These are phyloP conservation scores for Phytopythium sindhum DNA, from an alignment of 352 stramenopile genomes.

Conservation along the genomic window DNA sequence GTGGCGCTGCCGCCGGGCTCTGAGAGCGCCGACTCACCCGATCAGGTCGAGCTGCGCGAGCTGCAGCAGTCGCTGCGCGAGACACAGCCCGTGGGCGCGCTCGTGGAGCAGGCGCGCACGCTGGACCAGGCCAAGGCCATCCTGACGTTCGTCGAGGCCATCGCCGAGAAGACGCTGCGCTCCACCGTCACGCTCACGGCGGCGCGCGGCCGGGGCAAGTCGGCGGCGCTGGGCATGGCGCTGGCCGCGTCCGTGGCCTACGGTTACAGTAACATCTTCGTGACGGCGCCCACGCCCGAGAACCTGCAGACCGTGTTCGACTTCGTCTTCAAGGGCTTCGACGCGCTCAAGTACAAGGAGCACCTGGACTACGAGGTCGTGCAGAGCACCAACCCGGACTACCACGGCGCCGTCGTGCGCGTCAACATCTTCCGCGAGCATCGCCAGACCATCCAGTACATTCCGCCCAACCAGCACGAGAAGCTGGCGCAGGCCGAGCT, in stretches of 20 bases:
- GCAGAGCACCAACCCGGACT: constrained; percentile 84
- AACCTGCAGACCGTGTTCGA: constrained; percentile 99
- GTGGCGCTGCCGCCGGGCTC: constrained; percentile 71
- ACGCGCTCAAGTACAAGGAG: constrained; percentile 93
- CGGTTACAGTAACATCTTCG: constrained; percentile 94
- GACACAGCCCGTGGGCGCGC: constrained; percentile 93
- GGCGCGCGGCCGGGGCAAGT: constrained; percentile 92
- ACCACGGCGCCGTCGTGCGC: constrained; percentile 88
- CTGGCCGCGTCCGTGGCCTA: constrained; percentile 81
- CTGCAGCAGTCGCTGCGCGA: constrained; percentile 95
- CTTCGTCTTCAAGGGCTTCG: constrained; percentile 96
- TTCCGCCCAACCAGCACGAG: constrained; percentile 91
- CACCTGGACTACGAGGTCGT: constrained; percentile 98
- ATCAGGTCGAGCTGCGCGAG: constrained; percentile 90
- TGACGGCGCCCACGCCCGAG: constrained; percentile 97
- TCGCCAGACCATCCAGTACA: constrained; percentile 98
- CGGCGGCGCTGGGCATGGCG: constrained; percentile 95
- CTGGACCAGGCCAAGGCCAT: constrained; percentile 95
- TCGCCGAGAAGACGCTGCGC: constrained; percentile 94
- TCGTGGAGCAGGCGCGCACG: constrained; percentile 95
- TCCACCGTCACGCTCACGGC: constrained; percentile 96
- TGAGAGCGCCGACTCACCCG: constrained; percentile 50
- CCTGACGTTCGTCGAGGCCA: constrained; percentile 97
- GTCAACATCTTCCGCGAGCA: constrained; percentile 98
- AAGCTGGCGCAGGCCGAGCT: constrained; percentile 98